Base-by-base conservation (phyloP, 768 basidiomycete genomes). In the Holtermannia corniformis region DNA sequence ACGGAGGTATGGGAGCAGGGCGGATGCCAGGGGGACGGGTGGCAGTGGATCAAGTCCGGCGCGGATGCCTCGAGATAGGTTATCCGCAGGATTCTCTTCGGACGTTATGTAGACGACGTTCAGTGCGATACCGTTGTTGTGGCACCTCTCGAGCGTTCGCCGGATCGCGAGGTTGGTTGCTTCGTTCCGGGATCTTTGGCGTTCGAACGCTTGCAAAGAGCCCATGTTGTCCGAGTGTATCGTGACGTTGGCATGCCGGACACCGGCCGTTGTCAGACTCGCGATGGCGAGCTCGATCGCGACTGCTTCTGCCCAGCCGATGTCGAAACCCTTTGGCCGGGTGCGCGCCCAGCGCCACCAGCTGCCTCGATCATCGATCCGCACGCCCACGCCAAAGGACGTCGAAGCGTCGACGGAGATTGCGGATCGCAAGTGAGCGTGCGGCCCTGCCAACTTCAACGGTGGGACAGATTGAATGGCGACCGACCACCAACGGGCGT, bases 271-370 rank as follows among this genome's bases (percentile, higher is more conserved):
- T 2, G 75, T 37, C 10, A 37, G 32, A 37, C 32, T 7, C 7
- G 32, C 7, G 1, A 72, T 64, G 1, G 75, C 77, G 1, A 79
- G 61, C 49, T 78, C 77, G 1, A 77, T 65, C 0, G 75, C 77
- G 0, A 75, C 71, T 64, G 77, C 73, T 59, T 78, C 78, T 0
- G 73, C 75, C 77, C 78, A 79, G 4, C 73, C 72, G 19, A 76
- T 78, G 50, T 73, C 61, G 5, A 73, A 41, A 5, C 67, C 65
- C 23, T 65, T 57, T 7, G 32, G 10, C 32, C 7, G 32, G 32
- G 32, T 16, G 7, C 16, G 32, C 32, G 32, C 16, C 78, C 76
- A 79, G 0, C 77, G 72, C 0, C 74, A 56, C 76, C 76, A 79
- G 1, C 45, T 41, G 1, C 59, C 61, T 7, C 10, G 16, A 16